These are phyloP conservation scores for Aspergillus amoenus DNA, from an alignment of 2,329 filamentous ascomycete genomes.

Conservation along the genomic window DNA sequence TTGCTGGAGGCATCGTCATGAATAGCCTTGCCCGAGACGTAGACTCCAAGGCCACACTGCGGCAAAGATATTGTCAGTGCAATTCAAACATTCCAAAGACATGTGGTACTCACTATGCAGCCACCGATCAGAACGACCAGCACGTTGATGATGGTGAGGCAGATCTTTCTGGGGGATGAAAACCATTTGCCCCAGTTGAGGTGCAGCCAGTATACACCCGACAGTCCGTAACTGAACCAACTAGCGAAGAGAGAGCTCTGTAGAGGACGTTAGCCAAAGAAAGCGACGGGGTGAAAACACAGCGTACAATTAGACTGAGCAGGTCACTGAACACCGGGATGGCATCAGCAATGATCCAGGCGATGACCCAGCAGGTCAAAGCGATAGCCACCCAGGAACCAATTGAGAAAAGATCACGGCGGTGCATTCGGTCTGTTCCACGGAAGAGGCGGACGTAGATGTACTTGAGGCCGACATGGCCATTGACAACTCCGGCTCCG, in stretches of 20 bases:
- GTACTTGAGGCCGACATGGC: conserved; percentile 63
- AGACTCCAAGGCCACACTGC: conserved; percentile 16
- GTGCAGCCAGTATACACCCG: conserved; percentile 18
- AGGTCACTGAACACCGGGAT: conserved; percentile 68
- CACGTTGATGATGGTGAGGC: conserved; percentile 12
- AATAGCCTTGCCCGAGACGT: conserved; percentile 17
- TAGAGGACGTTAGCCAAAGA: background rate
- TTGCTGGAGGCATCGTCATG: conserved; percentile 8
- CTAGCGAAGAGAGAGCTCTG: conserved; percentile 9
- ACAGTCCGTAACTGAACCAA: conserved; percentile 13
- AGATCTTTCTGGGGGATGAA: conserved; percentile 9
- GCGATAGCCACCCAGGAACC: conserved; percentile 58
- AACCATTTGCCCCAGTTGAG: conserved; percentile 13
- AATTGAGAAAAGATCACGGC: conserved; percentile 48
- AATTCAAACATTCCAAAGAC: background rate
- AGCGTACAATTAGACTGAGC: conserved; percentile 48
- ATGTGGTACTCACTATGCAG: conserved; percentile 9
- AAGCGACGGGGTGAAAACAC: too few species aligned
- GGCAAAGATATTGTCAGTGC: background rate
- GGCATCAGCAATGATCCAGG: conserved; percentile 64
- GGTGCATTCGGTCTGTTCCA: conserved; percentile 52
- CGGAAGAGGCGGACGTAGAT: conserved; percentile 63
- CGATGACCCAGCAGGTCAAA: conserved; percentile 54
- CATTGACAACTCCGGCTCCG: conserved; percentile 67
- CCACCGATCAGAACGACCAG: conserved; percentile 8